Base-by-base conservation (phyloP, 1,284 basidiomycete species). In the Trametes versicolor region DNA sequence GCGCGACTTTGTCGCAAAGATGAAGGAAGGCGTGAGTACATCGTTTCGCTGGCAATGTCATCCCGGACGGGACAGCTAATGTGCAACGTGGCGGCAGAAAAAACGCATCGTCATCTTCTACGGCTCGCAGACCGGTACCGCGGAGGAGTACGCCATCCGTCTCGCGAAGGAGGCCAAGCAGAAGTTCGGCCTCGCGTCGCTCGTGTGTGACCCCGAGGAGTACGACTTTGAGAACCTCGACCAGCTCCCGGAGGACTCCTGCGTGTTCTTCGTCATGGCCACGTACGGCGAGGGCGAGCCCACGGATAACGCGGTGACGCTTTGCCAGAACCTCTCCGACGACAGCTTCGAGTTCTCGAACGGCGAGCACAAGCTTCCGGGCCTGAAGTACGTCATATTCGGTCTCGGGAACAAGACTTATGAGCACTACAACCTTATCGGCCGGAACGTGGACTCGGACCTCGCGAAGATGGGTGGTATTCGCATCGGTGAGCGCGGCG, bases 261-360 rank as follows among this genome's bases (percentile, higher is more conserved):
- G 91, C 47, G 94, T 91, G 64, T 88, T 98, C 78, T 99, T 99
- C 76, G 95, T 98, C 73, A 88, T 99, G 88, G 97, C 97, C 27
- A 99, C 97, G 15, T 99, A 99, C 75, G 97, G 97, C 68, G 97
- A 99, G 82, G 97, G 97, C 64, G 97, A 99, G 78, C 98, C 97
- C 25, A 99, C 97, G 21, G 97, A 99, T 79, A 99, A 99, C 76
- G 95, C 97, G n/a, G 95, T 98, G 39, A 88, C 91, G 67, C 88
- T 99, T 72, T 92, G 96, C 89, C 95, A 98, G 77, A 96, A 96
- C 79, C 76, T 99, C 66, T 86, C 91, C 70, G 96, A 97, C 73
- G 87, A 93, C 10, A 88, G 88, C 13, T 95, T 96, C 76, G 90
- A 93, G 74, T 98, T 98, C 78, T 89, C 87, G 76, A 89, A 90